These are phyloP conservation scores for Cicer yamashitae DNA, from an alignment of 306 rosid species.

Conservation along the genomic window DNA sequence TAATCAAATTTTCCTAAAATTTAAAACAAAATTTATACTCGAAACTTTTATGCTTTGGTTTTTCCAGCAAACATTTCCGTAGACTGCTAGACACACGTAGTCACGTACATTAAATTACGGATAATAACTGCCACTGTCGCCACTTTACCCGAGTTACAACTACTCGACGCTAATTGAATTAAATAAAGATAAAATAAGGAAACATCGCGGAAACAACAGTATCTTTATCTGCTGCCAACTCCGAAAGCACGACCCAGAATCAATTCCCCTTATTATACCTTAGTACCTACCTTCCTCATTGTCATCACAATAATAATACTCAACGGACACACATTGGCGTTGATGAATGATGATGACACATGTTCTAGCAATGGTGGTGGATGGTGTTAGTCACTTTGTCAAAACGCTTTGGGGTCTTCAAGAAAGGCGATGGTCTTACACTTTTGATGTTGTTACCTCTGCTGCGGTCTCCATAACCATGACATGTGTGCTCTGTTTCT, in stretches of 20 bases:
- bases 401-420: constrained; percentile 69
- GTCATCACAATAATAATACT: neutral
- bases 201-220: constrained; percentile 58
- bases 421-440: constrained; percentile 61
- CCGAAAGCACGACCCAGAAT: constrained; percentile 3
- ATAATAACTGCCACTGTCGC: constrained; percentile 12
- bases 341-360: constrained; percentile 46
- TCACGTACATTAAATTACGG: neutral
- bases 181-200: constrained; percentile 39
- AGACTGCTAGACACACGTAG: neutral
- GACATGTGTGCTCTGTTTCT: constrained; percentile 51
- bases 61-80: neutral
- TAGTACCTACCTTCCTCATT: neutral
- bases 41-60: constrained; percentile 12
- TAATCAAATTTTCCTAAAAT: neutral
- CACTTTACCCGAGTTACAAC: neutral
- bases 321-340: neutral
- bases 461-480: constrained; percentile 50
- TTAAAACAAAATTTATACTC: neutral
- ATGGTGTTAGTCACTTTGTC: constrained; percentile 51
- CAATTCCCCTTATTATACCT: neutral
- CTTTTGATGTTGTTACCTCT: constrained; percentile 57
- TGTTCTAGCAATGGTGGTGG: constrained; percentile 50
- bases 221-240: constrained; percentile 34
- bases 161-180: neutral